Base-by-base conservation (phyloP, 768 basidiomycete species). In the Tricholoma furcatifolium region DNA sequence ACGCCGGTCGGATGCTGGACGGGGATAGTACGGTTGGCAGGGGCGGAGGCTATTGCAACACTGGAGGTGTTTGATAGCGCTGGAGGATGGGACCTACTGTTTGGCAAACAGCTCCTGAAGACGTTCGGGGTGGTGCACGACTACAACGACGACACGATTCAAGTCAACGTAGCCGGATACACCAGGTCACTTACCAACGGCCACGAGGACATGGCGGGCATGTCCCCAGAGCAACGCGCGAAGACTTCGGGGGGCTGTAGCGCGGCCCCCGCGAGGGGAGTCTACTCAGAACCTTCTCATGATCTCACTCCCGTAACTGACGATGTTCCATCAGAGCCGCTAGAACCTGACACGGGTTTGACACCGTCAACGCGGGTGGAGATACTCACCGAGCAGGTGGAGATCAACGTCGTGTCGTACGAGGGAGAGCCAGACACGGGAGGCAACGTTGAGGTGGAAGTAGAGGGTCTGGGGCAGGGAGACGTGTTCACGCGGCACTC, bases 31-130 rank as follows among this genome's bases (percentile, higher is more conserved):
- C 41, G 27, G 39, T 27, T 56, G n/a, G 41, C 30, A n/a, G 49
- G 47, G 1, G 18, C 41, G n/a, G 20, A 18, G 21, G 38, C 43
- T 27, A 10, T 20, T 6, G 64, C 57, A 4, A 17, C 20, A 17
- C 62, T 65, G 18, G 62, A 65, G 45, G 59, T 67, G 5, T 65
- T 67, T 43, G 45, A 64, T 39, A 67, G 69, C 18, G 57, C 62
- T 1, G 62, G 62, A 0, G 60, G 62, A 17, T 71, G 65, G 65
- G 48, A 53, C 3, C 50, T 70, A 12, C 43, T 70, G 0, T 57
- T 71, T 8, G 65, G 67, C 14, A 71, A 71, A 48, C 64, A 62
- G 0, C 44, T 63, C 6, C 58, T 69, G 14, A 49, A 51, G 20
- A 36, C 35, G 9, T 63, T 68, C 31, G 10, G 51, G 7, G 65